Base-by-base conservation (phyloP, 1,139 yeast genomes). In the Candida tropicalis region DNA sequence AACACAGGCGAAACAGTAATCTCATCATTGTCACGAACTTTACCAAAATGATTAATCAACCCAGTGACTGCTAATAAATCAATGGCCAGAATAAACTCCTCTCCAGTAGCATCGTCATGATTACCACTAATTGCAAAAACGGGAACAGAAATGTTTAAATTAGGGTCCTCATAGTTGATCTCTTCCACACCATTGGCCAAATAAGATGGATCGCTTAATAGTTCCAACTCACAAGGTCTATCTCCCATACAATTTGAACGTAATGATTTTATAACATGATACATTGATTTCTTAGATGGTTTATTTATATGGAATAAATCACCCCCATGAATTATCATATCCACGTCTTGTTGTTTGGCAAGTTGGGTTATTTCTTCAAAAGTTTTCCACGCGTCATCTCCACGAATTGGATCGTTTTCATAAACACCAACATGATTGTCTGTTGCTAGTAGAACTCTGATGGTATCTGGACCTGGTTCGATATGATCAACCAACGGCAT, bases 81-180 rank as follows among this genome's bases (percentile, higher is more conserved):
- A 70, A 93, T 72, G 0, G 99, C 97, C 50, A 91, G 84, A n/a
- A 93, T 68, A 47, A 89, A 67, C 2, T 86, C 87, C 40, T 83
- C 87, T 0, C 99, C 99, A 0, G 97, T 87, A 1, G 97, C 90
- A 65, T 93, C 99, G 62, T 93, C 99, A 62, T 93, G 99, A 57
- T 93, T 93, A 3, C 99, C 99, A 45, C 93, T 83, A 8, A 95
- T 93, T 9, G 95, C 95, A 71, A 93, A 90, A 16, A 93, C 79
- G 0, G 99, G 99, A n/a, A 90, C 79, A 0, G 95, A 82, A 2
- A 93, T 84, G 61, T 93, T 93, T 47, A 89, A 66, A 62, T 93
- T 89, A 3, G 91, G 90, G 60, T 93, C 98, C 56, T 88, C 95
- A 60, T 88, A 93, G 57, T 91, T 90, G 31, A 91, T 87, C 41